Evolutionary conservation across 2,329 filamentous ascomycete genomes (phyloP).

Genomic region (Plectosphaerella cucumerina): DNA sequence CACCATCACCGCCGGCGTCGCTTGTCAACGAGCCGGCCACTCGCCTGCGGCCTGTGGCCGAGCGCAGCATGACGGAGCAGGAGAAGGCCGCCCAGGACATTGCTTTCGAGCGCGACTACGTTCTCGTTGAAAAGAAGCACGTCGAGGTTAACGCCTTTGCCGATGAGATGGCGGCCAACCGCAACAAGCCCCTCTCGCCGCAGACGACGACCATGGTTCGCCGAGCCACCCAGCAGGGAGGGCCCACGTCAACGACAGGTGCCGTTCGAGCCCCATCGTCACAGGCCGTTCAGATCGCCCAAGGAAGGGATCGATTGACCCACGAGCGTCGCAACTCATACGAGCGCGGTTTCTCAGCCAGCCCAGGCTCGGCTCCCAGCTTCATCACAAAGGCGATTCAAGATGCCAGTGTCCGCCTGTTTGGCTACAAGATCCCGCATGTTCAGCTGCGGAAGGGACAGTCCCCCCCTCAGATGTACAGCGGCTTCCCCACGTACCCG

Average conservation of each 20-base stretch:
- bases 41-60: conserved; percentile 18
- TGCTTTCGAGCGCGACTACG: conserved; percentile 89
- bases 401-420: conserved; percentile 75
- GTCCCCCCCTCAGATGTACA: conserved; percentile 73
- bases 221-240: conserved; percentile 73
- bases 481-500: conserved; percentile 81
- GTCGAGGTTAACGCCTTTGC: conserved; percentile 97
- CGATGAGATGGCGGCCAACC: conserved; percentile 86
- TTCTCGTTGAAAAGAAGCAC: conserved; percentile 89
- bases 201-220: conserved; percentile 64
- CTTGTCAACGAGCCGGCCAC: conserved; percentile 27
- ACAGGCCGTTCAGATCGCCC: conserved; percentile 69
- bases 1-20: conserved; percentile 26
- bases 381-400: conserved; percentile 94
- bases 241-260: conserved; percentile 64
- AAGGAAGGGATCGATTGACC: conserved; percentile 59
- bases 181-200: conserved; percentile 52
- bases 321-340: conserved; percentile 78
- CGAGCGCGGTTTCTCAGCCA: conserved; percentile 67
- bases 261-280: conserved; percentile 64
- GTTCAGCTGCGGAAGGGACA: conserved; percentile 57
- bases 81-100: conserved; percentile 79
- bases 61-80: conserved; percentile 48
- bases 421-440: conserved; percentile 67
- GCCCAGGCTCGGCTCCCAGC: conserved; percentile 72